Conservation (phyloP, 2,329 filamentous ascomycete species). For the Cladophialophora immunda region DNA sequence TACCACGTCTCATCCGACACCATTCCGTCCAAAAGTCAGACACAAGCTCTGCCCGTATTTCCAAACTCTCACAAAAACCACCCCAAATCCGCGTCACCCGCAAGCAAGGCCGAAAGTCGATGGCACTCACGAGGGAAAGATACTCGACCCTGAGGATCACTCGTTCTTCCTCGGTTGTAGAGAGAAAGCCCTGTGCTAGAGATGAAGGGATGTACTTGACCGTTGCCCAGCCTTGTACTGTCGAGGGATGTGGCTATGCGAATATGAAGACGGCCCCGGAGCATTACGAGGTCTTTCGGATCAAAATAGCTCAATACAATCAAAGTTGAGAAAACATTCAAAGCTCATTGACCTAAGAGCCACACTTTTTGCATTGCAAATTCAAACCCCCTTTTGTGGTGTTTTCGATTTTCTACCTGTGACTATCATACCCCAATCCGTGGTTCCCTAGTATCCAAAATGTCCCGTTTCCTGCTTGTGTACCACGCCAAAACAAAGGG, state of each 20-base stretch:
- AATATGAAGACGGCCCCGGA: constrained; percentile 1
- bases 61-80: constrained; percentile 1
- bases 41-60: not conserved
- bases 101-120: constrained; percentile 50
- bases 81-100: constrained; percentile 32
- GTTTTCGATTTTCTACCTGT: not conserved
- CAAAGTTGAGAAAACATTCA: not conserved
- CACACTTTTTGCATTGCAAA: not conserved
- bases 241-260: constrained; percentile 11
- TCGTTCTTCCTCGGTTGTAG: constrained; percentile 52
- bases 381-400: too few relatives aligned
- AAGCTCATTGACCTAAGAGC: not conserved
- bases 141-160: constrained; percentile 69
- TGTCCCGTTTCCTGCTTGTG: not conserved
- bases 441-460: too few relatives aligned
- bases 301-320: constrained; percentile 14
- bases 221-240: constrained; percentile 69
- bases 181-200: constrained; percentile 99
- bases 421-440: too few relatives aligned
- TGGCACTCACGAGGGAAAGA: constrained; percentile 99
- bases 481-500: not conserved
- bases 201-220: constrained; percentile 80
- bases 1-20: not conserved
- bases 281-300: not conserved
- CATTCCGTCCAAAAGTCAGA: not conserved